Base-by-base conservation (phyloP, 805 yeast genomes). In the Teunomyces atbi region DNA sequence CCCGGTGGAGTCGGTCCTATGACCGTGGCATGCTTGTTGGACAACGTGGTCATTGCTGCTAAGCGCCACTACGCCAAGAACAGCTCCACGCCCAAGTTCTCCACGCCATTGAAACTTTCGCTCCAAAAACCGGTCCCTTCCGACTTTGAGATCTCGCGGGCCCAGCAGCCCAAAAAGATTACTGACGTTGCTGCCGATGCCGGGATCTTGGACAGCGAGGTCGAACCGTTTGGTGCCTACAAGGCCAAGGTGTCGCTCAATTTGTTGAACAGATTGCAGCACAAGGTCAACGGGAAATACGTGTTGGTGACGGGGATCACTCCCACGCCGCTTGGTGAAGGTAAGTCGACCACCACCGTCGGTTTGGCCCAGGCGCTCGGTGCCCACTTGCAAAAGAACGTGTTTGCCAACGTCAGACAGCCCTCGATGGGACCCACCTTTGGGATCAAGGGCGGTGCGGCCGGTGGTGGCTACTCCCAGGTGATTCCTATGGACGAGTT, bases 1-100 rank as follows among this genome's bases (percentile, higher is more conserved):
- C 95, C 95, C 44, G 95, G 95, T 63, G 95, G 95, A 54, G 95
- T 87, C 53, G 95, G 95, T 44, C 95, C 95, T 61, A 87, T 87
- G 95, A 87, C 95, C 11, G 92, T 87, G 39, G 94, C 94, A 21
- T 83, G 84, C 81, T 71, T 87, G 46, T 79, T 85, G 64, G 82
- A 81, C 53, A 87, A 87, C 62, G 90, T 86, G 23, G 70, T 82
- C 32, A 67, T 73, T 45, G 85, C 91, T 43, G 91, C 94, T 33
- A 76, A 82, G 62, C 72, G 74, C 50, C 73, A 69, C 58, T 70
- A 66, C 56, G 49, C 55, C 28, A 62, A 60, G 45, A 78, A 59
- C 59, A 70, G 66, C 56, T 63, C 60, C 44, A 72, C 77, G 42
- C 76, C 76, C 33, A 64, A 68, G 49, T 68, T 66, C 58, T 71